These are phyloP conservation scores for Microstegium vimineum DNA, from an alignment of 176 grass and related monocot genomes.

Conservation along the genomic window DNA sequence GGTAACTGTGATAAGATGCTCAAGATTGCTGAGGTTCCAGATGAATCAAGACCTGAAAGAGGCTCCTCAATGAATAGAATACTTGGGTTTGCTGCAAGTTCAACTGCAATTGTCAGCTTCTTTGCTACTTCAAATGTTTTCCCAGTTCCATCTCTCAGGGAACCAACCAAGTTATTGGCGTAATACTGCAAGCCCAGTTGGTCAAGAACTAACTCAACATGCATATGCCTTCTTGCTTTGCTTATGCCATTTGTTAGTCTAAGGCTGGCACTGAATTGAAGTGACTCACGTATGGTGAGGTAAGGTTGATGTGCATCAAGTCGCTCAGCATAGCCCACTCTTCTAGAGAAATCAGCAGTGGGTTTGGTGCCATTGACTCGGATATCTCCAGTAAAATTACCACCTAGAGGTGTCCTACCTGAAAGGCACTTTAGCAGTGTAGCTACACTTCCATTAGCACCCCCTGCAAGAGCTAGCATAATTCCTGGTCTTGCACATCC, in stretches of 20 bases:
- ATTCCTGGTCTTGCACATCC: conserved; percentile 15
- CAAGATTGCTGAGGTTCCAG: conserved; percentile 24
- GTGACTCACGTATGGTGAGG: conserved; percentile 22
- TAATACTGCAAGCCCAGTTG: conserved; percentile 10
- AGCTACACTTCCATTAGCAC: background rate
- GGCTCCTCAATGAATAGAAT: conserved; percentile 29
- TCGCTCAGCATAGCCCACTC: conserved; percentile 3
- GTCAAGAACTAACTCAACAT: conserved; percentile 14
- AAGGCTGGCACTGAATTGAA: conserved; percentile 29
- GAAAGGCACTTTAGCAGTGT: conserved; percentile 22
- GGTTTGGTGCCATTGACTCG: conserved; percentile 1
- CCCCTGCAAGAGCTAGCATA: conserved; percentile 16
- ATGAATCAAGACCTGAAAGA: conserved; percentile 25
- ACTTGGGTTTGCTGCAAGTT: conserved; percentile 34
- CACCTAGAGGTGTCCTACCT: background rate
- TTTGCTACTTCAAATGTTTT: conserved; percentile 34
- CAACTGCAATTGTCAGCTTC: conserved; percentile 29
- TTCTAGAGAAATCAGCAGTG: background rate
- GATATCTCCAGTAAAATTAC: background rate
- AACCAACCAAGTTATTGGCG: conserved; percentile 5
- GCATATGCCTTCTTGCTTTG: conserved; percentile 8
- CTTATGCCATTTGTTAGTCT: conserved; percentile 10
- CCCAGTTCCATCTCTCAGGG: conserved; percentile 10
- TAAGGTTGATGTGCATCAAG: conserved; percentile 31
- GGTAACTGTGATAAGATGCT: background rate